Conservation (phyloP, 2,329 filamentous ascomycete species). For the Talaromyces funiculosus region DNA sequence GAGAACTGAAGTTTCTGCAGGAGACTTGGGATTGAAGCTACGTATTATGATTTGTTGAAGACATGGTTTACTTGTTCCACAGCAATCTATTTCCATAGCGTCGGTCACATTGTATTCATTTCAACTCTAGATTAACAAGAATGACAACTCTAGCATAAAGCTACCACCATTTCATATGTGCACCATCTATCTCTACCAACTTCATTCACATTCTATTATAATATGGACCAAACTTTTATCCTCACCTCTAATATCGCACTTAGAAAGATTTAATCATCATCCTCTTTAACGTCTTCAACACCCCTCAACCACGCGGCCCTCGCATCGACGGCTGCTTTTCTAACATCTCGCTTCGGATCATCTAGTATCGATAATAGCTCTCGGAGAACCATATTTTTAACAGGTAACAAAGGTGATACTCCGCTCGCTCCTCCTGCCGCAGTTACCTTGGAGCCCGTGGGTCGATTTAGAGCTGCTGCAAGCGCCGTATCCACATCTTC, state of each 20-base stretch:
- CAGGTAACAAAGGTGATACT: slow-evolving; percentile 48
- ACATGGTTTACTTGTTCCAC: no score
- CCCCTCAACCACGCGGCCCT: slow-evolving; percentile 53
- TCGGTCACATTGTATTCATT: not conserved
- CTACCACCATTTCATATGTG: no score
- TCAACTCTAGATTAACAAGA: not conserved
- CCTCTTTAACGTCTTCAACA: slow-evolving; percentile 55
- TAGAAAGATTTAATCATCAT: slow-evolving; percentile 23
- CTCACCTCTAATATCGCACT: not conserved
- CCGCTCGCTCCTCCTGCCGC: slow-evolving; percentile 24
- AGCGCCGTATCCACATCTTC: slow-evolving; percentile 8
- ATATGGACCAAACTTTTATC: not conserved
- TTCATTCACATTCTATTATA: not conserved
- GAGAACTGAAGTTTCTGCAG: not conserved
- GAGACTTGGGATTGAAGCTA: not conserved
- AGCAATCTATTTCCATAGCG: not conserved
- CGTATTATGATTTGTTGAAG: not conserved
- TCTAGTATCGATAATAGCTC: slow-evolving; percentile 53
- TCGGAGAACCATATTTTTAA: slow-evolving; percentile 53
- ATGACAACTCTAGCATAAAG: no score
- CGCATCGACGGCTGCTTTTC: slow-evolving; percentile 58
- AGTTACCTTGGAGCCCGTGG: slow-evolving; percentile 6
- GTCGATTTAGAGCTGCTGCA: not conserved
- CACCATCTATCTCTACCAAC: not conserved
- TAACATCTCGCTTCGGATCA: slow-evolving; percentile 58